Base-by-base conservation (phyloP, 2,329 filamentous ascomycete genomes). In the Exophiala sp. region DNA sequence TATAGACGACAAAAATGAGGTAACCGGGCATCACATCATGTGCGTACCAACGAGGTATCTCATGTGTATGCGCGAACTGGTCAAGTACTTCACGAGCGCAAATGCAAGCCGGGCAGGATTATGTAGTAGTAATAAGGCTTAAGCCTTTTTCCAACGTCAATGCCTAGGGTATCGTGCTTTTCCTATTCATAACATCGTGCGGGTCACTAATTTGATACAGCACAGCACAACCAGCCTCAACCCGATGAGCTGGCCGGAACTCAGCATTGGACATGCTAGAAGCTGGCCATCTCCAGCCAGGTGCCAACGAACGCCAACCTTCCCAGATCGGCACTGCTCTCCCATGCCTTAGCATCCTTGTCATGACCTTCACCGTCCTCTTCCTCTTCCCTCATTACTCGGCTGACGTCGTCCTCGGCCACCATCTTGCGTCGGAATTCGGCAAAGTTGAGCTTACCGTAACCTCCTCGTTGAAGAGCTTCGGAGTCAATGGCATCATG, bases 341-440 rank as follows among this genome's bases (percentile, higher is more conserved):
- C 56, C 58, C 58, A 60, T 13, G 30, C 41, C 16, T n/a, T n/a
- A n/a, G n/a, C n/a, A n/a, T 55, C 35, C 6, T 37, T 42, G 6
- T 54, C 52, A 8, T 43, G 34, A 21, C 30, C 39, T 5, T 37
- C 42, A 13, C n/a, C 42, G 34, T 43, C 37, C 7, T 40, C 32
- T 32, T 52, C 49, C 18, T 34, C 44, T 13, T 47, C 49, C 13
- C 50, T 46, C n/a, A 44, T 18, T 14, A 42, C 45, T 9, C 51
- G 39, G 34, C 19, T 35, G 13, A 49, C 41, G 18, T 53, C 50
- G 32, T 53, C 49, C n/a, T 82, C 77, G n/a, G 75, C 74, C 59
- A 81, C 80, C 71, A 93, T 88, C 43, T 84, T 82, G 32, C 73
- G 72, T 61, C 87, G 82, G 67, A 97, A 94, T 67, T 97, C 93